These are phyloP conservation scores for Fusarium sp. DNA, from an alignment of 2,329 filamentous ascomycete species.

Conservation along the genomic window DNA sequence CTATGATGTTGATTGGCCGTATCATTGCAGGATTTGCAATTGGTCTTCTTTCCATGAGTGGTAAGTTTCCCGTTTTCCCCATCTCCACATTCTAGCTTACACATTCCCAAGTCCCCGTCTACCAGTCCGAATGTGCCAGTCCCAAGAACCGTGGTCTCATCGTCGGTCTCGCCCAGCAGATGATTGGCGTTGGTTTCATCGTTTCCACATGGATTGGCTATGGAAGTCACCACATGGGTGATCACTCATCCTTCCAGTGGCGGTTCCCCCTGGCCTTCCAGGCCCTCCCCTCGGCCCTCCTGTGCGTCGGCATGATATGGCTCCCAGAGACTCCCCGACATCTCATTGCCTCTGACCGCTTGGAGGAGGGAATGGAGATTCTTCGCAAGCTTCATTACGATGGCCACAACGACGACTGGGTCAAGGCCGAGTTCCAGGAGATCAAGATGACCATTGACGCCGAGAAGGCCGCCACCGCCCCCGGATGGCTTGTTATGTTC, in stretches of 20 bases:
- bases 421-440: slow-evolving; percentile 65
- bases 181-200: slow-evolving; percentile 67
- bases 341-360: slow-evolving; percentile 50
- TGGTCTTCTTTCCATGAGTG: slow-evolving; percentile 55
- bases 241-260: slow-evolving; percentile 50
- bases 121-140: slow-evolving; percentile 41
- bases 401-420: slow-evolving; percentile 66
- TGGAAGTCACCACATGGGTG: slow-evolving; percentile 44
- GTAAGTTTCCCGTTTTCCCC: slow-evolving; percentile 15
- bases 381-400: slow-evolving; percentile 63
- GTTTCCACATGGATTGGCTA: slow-evolving; percentile 58
- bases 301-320: slow-evolving; percentile 41
- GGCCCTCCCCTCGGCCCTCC: slow-evolving; percentile 33
- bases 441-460: slow-evolving; percentile 66
- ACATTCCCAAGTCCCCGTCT: slow-evolving; percentile 34
- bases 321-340: slow-evolving; percentile 43
- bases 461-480: slow-evolving; percentile 37
- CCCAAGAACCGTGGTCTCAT: slow-evolving; percentile 52
- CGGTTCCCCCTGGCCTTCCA: slow-evolving; percentile 43
- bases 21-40: slow-evolving; percentile 43
- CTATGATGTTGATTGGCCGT: slow-evolving; percentile 42
- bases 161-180: slow-evolving; percentile 66
- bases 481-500: slow-evolving; percentile 68
- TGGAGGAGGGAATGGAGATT: slow-evolving; percentile 55
- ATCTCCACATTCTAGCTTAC: slow-evolving; percentile 58